Percentiles rank a stretch among this genome's conserved stretches.
Conservation (phyloP, 1,139 yeast species). For the Pichia sp. region DNA sequence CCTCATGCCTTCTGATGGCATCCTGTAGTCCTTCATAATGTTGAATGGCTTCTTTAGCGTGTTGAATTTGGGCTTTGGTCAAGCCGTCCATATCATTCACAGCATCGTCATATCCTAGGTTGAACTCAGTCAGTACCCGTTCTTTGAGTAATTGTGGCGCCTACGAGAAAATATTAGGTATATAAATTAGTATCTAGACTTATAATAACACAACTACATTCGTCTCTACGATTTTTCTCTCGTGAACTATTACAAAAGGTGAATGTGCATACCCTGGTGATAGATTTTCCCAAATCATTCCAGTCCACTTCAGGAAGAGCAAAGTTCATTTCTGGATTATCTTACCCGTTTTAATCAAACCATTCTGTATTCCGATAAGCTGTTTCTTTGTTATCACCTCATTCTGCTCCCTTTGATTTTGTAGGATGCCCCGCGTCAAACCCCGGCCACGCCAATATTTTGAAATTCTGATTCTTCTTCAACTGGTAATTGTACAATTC, state of each 20-base stretch:
- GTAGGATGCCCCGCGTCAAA: conserved; percentile 61
- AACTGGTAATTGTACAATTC: conserved; percentile 2
- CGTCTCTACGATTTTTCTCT: conserved; percentile 1
- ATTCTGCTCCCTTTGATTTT: conserved; percentile 11
- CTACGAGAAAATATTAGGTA: conserved; percentile 4
- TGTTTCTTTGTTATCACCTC: neutral
- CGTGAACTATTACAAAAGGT: neutral
- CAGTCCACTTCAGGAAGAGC: conserved; percentile 27
- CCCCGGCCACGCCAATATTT: conserved; percentile 64
- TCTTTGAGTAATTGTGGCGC: conserved; percentile 20
- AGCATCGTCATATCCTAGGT: conserved; percentile 3
- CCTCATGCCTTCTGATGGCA: conserved; percentile 23
- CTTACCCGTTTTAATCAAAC: neutral
- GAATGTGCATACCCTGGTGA: conserved; percentile 22
- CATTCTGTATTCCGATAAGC: neutral
- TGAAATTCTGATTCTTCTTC: conserved; percentile 20
- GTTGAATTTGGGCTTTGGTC: conserved; percentile 15
- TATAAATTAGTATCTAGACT: too few relatives aligned
- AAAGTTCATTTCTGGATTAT: conserved; percentile 17
- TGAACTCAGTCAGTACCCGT: conserved; percentile 6
- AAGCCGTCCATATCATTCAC: conserved; percentile 24
- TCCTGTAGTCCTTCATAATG: conserved; percentile 21
- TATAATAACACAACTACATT: neutral
- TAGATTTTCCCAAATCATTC: conserved; percentile 26
- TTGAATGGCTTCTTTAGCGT: conserved; percentile 20